Base-by-base conservation (phyloP, 1,284 basidiomycete species). In the Cutaneotrichosporon dermatis region DNA sequence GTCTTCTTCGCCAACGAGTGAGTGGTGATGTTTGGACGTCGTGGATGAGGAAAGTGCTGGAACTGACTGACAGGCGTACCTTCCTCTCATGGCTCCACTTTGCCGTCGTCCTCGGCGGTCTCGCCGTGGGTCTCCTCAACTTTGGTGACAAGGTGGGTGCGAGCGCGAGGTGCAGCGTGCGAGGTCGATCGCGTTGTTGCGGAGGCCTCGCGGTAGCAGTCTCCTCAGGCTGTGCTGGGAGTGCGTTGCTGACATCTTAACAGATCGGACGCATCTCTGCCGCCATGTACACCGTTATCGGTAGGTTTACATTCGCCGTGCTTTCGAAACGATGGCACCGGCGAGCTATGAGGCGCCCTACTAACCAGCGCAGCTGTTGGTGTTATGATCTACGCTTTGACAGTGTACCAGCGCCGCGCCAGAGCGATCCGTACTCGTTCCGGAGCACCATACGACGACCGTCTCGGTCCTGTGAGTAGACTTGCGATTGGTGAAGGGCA, bases 81-180 rank as follows among this genome's bases (percentile, higher is more conserved):
- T 97, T 96, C 79, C 82, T 97, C 51, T 94, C 92, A 83, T 96
- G 93, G 93, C 83, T 94, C 60, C 90, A 94, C 78, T 94, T 94
- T 76, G 92, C 92, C 40, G 91, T 97, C 77, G 90, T 96, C 60
- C 85, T 96, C 12, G 93, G 93, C 48, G 82, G 93, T 62, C 83
- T 97, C 48, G 89, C 92, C 1, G 91, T 97, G n/a, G 94, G 94
- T n/a, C 80, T 97, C 62, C 82, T 97, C 67, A 97, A 96, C 79
- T 97, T 97, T 80, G 93, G 93, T 63, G 93, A 97, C 79, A 90
- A 89, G 82, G 90, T 88, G 57, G 58, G 82, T 71, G 51, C 16
- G 25, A 25, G 25, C 25, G 25, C 40, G 25, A 15, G 12, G 34
- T 33, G 16, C 34, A 25, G 25, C 25, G 25, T 25, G 25, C 25